These are phyloP conservation scores for Tetramitus jugosus DNA, from an alignment of 208 protist genomes.

Conservation along the genomic window DNA sequence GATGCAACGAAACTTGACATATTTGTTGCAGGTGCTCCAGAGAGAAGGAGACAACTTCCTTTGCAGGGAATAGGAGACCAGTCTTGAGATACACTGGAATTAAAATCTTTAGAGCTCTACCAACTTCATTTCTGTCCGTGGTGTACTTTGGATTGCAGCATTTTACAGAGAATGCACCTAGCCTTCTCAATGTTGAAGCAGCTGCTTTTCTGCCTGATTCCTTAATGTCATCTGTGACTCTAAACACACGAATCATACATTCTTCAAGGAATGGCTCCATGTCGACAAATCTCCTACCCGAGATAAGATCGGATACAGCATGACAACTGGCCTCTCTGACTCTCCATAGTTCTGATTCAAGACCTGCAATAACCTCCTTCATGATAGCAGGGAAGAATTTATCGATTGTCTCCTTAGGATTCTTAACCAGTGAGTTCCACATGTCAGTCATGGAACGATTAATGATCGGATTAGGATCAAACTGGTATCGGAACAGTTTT, in stretches of 20 bases:
- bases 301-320: slow-evolving; percentile 28
- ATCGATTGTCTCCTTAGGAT: slow-evolving; percentile 27
- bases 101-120: not conserved
- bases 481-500: slow-evolving; percentile 35
- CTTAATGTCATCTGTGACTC: slow-evolving; percentile 7
- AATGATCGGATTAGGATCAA: slow-evolving; percentile 36
- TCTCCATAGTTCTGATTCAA: slow-evolving; percentile 16
- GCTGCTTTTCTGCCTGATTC: not conserved
- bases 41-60: not conserved
- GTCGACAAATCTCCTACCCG: slow-evolving; percentile 17
- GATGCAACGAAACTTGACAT: not conserved
- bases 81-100: not conserved
- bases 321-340: slow-evolving; percentile 28
- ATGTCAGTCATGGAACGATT: slow-evolving; percentile 34
- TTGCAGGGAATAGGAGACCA: not conserved
- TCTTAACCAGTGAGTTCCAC: slow-evolving; percentile 31
- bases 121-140: not conserved
- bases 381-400: slow-evolving; percentile 14
- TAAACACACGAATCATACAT: not conserved
- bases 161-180: not conserved
- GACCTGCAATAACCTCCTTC: slow-evolving; percentile 18
- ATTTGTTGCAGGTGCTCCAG: not conserved
- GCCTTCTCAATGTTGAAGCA: not conserved
- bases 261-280: slow-evolving; percentile 10
- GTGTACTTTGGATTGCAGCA: slow-evolving; percentile 13